Evolutionary conservation across 1,284 basidiomycete species (phyloP).

Genomic region (Naganishia sp.): DNA sequence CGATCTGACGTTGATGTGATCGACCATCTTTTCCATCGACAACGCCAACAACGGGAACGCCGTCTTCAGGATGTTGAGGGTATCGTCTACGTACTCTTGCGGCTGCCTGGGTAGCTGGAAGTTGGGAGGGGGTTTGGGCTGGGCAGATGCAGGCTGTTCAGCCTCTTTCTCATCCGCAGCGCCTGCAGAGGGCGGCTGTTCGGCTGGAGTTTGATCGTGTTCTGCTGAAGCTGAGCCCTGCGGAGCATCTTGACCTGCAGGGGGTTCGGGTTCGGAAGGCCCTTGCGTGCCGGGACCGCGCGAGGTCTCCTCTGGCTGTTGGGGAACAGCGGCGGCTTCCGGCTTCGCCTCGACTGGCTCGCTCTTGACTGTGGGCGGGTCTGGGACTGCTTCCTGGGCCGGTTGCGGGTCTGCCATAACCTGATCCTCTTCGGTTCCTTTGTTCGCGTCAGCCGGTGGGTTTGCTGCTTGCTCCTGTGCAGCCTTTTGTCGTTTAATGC

Average conservation of each 20-base stretch:
- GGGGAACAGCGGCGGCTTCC: constrained; percentile 24
- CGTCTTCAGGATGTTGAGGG: constrained; percentile 92
- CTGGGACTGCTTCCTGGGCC: constrained; percentile 39
- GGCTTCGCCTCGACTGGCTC: constrained; percentile 29
- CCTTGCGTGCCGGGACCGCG: constrained; percentile 36
- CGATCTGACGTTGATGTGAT: constrained; percentile 89
- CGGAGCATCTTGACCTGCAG: not conserved
- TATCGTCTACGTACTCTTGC: constrained; percentile 91
- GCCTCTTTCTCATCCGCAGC: constrained; percentile 5
- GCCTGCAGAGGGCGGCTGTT: constrained; percentile 20
- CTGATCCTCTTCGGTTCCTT: constrained; percentile 28
- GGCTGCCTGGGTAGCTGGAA: constrained; percentile 63
- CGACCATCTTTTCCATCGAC: constrained; percentile 96
- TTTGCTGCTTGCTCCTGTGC: constrained; percentile 55
- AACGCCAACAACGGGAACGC: constrained; percentile 92
- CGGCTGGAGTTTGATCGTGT: not conserved
- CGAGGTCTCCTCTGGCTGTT: constrained; percentile 34
- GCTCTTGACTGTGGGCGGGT: constrained; percentile 30
- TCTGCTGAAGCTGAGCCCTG: constrained; percentile 34
- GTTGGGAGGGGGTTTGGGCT: constrained; percentile 26
- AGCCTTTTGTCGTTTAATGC: constrained; percentile 34
- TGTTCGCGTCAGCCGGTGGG: constrained; percentile 53
- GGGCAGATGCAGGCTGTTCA: constrained; percentile 2
- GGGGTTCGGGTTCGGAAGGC: constrained; percentile 28
- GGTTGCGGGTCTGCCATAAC: constrained; percentile 36